Evolutionary conservation across 495 filamentous ascomycete genomes (phyloP).

Genomic region (Platismatia glauca): DNA sequence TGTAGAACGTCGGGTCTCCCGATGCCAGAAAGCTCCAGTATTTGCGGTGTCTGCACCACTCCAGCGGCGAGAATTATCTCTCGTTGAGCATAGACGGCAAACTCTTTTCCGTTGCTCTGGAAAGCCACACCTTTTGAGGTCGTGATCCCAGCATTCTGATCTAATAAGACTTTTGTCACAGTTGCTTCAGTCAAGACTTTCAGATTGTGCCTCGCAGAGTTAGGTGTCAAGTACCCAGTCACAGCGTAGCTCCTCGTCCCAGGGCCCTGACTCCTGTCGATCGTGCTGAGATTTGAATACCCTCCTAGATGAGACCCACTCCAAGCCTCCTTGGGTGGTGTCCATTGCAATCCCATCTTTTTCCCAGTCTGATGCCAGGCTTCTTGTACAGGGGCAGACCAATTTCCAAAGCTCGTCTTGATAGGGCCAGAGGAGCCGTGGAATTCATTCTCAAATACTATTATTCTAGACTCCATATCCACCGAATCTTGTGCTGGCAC

Average conservation of each 20-base stretch:
- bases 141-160: constrained; percentile 9
- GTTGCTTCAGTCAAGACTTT: constrained; percentile 37
- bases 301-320: constrained; percentile 33
- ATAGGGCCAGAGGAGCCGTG: constrained; percentile 29
- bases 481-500: constrained; percentile 3
- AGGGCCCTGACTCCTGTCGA: constrained; percentile 33
- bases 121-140: constrained; percentile 29
- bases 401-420: constrained; percentile 29
- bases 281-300: constrained; percentile 30
- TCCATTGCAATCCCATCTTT: constrained; percentile 17
- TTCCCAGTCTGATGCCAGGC: constrained; percentile 27
- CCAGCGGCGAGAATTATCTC: constrained; percentile 49
- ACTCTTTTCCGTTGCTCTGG: constrained; percentile 17
- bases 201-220: constrained; percentile 36
- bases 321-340: constrained; percentile 23
- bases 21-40: constrained; percentile 47
- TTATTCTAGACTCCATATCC: not conserved
- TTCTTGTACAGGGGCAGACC: constrained; percentile 24
- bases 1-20: constrained; percentile 30
- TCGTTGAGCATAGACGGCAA: constrained; percentile 24
- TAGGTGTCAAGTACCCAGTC: constrained; percentile 34
- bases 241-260: constrained; percentile 40
- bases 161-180: constrained; percentile 35
- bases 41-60: constrained; percentile 39
- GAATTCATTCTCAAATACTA: constrained; percentile 18